Conservation (phyloP, 768 basidiomycete genomes). For the Candolleomyces aberdarensis region DNA sequence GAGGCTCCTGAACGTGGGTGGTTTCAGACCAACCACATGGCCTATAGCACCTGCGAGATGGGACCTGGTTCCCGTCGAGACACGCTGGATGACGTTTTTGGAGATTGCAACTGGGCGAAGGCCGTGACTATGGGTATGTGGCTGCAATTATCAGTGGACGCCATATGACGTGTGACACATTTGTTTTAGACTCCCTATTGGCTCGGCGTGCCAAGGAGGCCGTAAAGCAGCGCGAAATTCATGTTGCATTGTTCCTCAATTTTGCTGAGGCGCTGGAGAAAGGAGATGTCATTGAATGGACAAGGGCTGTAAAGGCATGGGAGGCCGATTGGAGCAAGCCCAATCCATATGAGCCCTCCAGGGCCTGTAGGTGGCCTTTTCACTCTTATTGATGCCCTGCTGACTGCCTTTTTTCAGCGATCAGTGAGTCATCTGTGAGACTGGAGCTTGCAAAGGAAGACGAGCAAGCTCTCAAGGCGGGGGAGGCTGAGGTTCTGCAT, state of each 20-base stretch:
- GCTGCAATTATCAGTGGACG: no score
- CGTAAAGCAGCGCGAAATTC: neutral
- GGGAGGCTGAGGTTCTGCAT: slow-evolving; percentile 7
- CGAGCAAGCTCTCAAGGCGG: slow-evolving; percentile 5
- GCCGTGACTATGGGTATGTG: slow-evolving; percentile 14
- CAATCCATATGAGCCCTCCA: slow-evolving; percentile 18
- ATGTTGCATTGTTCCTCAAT: neutral
- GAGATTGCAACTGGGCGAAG: slow-evolving; percentile 27
- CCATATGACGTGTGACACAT: no score
- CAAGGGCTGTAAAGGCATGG: slow-evolving; percentile 15
- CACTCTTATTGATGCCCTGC: no score
- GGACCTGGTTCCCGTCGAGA: slow-evolving; percentile 27
- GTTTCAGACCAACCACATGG: slow-evolving; percentile 23
- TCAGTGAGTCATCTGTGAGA: no score
- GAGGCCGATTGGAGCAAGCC: slow-evolving; percentile 15
- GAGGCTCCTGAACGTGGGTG: slow-evolving; percentile 32
- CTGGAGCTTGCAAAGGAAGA: slow-evolving; percentile 21
- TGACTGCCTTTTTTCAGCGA: no score
- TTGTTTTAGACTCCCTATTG: slow-evolving; percentile 6
- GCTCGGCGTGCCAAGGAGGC: slow-evolving; percentile 1
- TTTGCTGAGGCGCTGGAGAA: slow-evolving; percentile 9
- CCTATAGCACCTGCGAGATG: slow-evolving; percentile 34
- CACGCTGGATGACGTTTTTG: slow-evolving; percentile 24
- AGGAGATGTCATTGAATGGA: slow-evolving; percentile 14
- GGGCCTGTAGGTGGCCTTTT: slow-evolving; percentile 4